A percentile compares a stretch with the other conserved stretches of the same genome.
phyloP scores from a whole-genome alignment of 225 moss, liverwort and hornwort genomes.

The Straminergon stramineum region DNA sequence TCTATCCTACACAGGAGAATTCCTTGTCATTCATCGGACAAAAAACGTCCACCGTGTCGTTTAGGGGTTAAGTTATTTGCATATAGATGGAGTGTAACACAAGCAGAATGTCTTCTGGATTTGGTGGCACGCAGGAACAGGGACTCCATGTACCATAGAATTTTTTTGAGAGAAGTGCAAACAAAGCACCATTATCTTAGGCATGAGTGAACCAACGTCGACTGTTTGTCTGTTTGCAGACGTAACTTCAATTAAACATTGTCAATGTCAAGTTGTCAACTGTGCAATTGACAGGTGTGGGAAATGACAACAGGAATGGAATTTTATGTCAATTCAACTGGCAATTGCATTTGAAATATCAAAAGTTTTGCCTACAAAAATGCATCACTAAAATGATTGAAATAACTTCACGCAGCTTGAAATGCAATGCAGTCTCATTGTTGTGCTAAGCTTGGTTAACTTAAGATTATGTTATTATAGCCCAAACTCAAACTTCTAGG shows the following conservation, averaged over 20 bases:
- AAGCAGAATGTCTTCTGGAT: background rate
- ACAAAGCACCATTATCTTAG: background rate
- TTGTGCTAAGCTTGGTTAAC: background rate
- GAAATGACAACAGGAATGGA: background rate
- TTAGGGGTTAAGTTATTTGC: too few relatives aligned
- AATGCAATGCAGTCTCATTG: too few relatives aligned
- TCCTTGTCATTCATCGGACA: too few relatives aligned
- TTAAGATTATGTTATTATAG: too few relatives aligned
- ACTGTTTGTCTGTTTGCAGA: background rate
- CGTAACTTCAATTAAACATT: background rate
- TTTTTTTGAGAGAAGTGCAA: background rate
- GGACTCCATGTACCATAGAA: background rate
- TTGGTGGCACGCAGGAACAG: background rate
- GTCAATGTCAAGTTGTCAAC: background rate
- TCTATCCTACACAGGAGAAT: too few relatives aligned
- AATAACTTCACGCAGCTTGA: background rate
- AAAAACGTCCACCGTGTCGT: too few relatives aligned
- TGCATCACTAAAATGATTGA: background rate
- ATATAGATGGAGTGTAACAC: too few relatives aligned
- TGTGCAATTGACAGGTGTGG: background rate
- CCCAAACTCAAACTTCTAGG: background rate
- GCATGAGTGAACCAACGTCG: background rate
- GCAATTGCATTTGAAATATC: background rate
- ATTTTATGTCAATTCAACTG: background rate
- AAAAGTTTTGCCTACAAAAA: background rate